Conservation (phyloP, 2,329 filamentous ascomycete species). For the Paecilomyces sp. region DNA sequence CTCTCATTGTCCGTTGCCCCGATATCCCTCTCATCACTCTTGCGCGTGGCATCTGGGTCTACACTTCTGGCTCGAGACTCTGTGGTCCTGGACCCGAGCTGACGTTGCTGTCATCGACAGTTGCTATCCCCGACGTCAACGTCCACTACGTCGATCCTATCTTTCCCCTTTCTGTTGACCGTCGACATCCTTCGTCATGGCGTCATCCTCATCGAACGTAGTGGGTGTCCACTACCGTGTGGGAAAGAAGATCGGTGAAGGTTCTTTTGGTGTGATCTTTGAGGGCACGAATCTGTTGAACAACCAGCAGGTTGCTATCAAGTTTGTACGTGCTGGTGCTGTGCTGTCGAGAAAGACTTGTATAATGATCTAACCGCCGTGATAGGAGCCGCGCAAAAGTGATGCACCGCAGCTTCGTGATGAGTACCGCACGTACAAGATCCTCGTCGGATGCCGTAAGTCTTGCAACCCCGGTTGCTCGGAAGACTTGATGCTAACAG, state of each 20-base stretch:
- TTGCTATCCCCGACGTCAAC: not conserved
- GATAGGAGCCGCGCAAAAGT: constrained; percentile 94
- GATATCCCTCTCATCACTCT: not conserved
- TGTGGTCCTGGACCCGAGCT: not conserved
- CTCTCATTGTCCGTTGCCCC: not conserved
- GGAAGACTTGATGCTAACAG: constrained; percentile 25
- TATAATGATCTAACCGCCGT: not conserved
- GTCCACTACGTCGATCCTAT: not conserved
- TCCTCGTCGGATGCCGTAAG: constrained; percentile 97
- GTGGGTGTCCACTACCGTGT: constrained; percentile 98
- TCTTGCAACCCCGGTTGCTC: constrained; percentile 23
- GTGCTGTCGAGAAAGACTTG: not conserved
- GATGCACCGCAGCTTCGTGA: constrained; percentile 96
- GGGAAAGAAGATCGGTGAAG: constrained; percentile 99
- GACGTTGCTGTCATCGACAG: not conserved
- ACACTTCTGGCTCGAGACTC: not conserved
- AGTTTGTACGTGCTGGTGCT: constrained; percentile 66
- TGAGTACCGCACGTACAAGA: constrained; percentile 99
- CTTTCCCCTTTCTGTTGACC: not conserved
- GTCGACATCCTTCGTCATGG: constrained; percentile 48
- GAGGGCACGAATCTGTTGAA: constrained; percentile 98
- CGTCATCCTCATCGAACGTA: constrained; percentile 88
- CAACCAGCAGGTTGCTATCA: constrained; percentile 98
- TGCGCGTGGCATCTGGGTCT: not conserved
- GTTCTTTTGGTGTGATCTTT: constrained; percentile 97